Conservation (phyloP, 2,329 filamentous ascomycete species). For the Diatrype stigma region DNA sequence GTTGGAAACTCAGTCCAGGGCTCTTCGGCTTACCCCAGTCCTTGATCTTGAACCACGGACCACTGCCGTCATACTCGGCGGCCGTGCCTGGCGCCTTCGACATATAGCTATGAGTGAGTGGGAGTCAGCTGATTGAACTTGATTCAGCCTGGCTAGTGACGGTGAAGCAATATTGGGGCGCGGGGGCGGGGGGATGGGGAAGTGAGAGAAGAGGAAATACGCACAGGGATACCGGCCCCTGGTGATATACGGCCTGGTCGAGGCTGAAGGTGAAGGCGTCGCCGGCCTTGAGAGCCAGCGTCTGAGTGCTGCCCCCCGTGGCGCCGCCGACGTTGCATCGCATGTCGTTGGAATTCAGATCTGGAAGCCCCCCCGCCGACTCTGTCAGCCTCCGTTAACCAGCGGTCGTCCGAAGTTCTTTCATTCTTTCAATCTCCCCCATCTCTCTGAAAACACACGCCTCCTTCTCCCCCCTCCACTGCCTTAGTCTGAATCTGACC, state of each 20-base stretch:
- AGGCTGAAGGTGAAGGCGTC: conserved; percentile 35
- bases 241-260: conserved; percentile 38
- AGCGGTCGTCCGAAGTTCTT: not conserved
- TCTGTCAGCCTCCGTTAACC: not conserved
- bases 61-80: conserved; percentile 34
- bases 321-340: conserved; percentile 36
- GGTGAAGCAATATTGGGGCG: too few relatives aligned
- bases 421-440: not conserved
- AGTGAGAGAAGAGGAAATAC: conserved; percentile 5
- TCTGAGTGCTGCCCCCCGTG: conserved; percentile 30
- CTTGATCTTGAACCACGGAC: conserved; percentile 38
- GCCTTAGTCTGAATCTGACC: not conserved
- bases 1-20: too few relatives aligned
- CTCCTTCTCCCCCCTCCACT: not conserved
- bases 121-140: too few relatives aligned
- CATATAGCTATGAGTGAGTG: conserved; percentile 30
- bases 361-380: conserved; percentile 10
- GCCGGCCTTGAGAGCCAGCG: conserved; percentile 32
- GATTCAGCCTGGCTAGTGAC: too few relatives aligned
- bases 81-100: conserved; percentile 33
- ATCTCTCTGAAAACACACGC: too few relatives aligned
- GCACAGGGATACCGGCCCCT: conserved; percentile 33
- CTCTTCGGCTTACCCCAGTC: conserved; percentile 31
- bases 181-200: not conserved
- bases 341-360: conserved; percentile 35